phyloP scores from a whole-genome alignment of 441 rosid genomes.

The Populus hybrid region DNA sequence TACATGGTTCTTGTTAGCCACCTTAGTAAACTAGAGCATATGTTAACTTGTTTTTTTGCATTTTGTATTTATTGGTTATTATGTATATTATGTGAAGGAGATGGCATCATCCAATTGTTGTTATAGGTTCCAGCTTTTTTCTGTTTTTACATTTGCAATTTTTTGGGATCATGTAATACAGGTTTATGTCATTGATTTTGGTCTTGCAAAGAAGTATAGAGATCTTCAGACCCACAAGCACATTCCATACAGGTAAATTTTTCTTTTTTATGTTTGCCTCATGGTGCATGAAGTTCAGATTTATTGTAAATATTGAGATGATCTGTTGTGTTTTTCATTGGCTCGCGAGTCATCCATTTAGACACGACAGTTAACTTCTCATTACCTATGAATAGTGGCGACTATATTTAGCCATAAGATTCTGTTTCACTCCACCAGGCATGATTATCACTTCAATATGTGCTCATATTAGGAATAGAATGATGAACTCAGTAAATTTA shows the following conservation, averaged over 20 bases:
- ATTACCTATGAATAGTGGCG: not conserved
- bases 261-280: constrained; percentile 2
- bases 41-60: not conserved
- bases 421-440: not conserved
- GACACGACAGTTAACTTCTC: not conserved
- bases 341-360: not conserved
- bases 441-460: not conserved
- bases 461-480: not conserved
- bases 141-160: not conserved
- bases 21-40: not conserved
- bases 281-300: not conserved
- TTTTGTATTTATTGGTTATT: constrained; percentile 4
- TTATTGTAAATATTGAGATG: not conserved
- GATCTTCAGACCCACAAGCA: constrained; percentile 99
- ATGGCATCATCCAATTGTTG: not conserved
- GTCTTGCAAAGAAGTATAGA: constrained; percentile 96
- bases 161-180: constrained; percentile 23
- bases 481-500: not conserved
- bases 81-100: not conserved
- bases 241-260: constrained; percentile 80
- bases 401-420: not conserved
- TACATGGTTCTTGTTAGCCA: not conserved
- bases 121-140: constrained; percentile 4
- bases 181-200: constrained; percentile 95
- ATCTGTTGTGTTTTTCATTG: not conserved